These are phyloP conservation scores for Globisporangium mamillatum DNA, from an alignment of 352 stramenopile species.

Conservation along the genomic window DNA sequence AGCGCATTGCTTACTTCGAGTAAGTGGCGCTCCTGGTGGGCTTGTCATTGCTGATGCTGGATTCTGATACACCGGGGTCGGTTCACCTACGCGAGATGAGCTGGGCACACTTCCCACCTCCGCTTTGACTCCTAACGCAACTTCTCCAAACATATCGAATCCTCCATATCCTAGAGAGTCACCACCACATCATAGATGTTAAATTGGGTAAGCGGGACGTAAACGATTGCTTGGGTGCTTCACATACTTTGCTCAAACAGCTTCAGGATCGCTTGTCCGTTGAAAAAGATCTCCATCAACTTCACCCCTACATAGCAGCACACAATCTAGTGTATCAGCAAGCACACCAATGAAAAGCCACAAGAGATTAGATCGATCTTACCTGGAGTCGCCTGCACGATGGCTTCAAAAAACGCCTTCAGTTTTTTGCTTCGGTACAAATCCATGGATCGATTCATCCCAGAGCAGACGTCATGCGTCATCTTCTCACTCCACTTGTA, in stretches of 20 bases:
- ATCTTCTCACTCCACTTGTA: conserved; percentile 34
- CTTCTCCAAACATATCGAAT: conserved; percentile 33
- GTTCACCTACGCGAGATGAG: neutral
- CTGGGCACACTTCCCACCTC: neutral
- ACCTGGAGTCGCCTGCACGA: conserved; percentile 40
- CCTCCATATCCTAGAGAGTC: conserved; percentile 31
- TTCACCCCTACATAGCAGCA: conserved; percentile 25
- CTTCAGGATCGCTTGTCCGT: conserved; percentile 36
- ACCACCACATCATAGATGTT: neutral
- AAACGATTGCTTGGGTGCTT: neutral
- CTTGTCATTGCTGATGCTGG: neutral
- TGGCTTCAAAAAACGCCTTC: conserved; percentile 33
- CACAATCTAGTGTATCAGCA: conserved; percentile 8
- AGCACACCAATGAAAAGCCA: neutral
- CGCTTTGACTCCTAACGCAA: conserved; percentile 19
- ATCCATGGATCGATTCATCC: conserved; percentile 37
- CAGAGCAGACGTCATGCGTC: conserved; percentile 28
- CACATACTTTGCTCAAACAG: conserved; percentile 43
- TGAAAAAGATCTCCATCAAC: conserved; percentile 28
- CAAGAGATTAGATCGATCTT: neutral
- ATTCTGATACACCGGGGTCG: neutral
- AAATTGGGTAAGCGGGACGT: neutral
- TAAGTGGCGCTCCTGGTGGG: conserved; percentile 21
- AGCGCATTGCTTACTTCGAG: conserved; percentile 15
- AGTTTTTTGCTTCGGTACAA: conserved; percentile 42